These are phyloP conservation scores for Delitschia confertaspora DNA, from an alignment of 495 filamentous ascomycete species.

Conservation along the genomic window DNA sequence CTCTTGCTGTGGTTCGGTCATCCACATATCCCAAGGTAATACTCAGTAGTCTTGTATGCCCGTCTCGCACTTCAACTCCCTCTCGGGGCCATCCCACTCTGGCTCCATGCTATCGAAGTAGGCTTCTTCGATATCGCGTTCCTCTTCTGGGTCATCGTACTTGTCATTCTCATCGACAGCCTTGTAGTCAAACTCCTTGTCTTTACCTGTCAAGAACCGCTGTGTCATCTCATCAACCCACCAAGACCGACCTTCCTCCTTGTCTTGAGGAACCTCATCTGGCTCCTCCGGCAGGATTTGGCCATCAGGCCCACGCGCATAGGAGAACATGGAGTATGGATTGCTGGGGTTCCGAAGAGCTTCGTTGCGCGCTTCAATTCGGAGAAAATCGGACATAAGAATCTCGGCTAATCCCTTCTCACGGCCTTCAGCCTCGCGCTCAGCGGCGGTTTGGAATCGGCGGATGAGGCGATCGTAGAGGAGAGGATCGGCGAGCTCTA, in stretches of 20 bases:
- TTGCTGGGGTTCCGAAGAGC: constrained; percentile 51
- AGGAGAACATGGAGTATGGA: constrained; percentile 43
- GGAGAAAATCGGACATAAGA: constrained; percentile 60
- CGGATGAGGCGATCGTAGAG: constrained; percentile 73
- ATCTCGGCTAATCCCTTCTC: constrained; percentile 64
- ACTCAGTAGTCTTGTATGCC: constrained; percentile 69
- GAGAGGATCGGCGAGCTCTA: constrained; percentile 52
- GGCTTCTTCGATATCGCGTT: constrained; percentile 50
- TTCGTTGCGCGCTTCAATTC: constrained; percentile 64
- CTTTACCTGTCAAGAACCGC: constrained; percentile 61
- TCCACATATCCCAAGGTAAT: no score
- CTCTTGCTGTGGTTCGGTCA: no score
- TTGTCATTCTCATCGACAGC: constrained; percentile 61
- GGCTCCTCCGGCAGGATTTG: constrained; percentile 50
- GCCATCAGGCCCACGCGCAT: constrained; percentile 39
- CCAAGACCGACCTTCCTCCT: constrained; percentile 54
- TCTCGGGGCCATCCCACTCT: constrained; percentile 44
- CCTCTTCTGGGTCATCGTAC: constrained; percentile 53
- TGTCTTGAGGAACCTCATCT: constrained; percentile 48
- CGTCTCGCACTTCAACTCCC: constrained; percentile 55
- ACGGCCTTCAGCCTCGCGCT: constrained; percentile 63
- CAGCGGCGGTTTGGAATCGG: constrained; percentile 62
- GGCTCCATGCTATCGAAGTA: constrained; percentile 75
- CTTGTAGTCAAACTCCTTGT: constrained; percentile 68
- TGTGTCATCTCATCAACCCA: constrained; percentile 62